Evolutionary conservation across 768 basidiomycete genomes (phyloP).

Genomic region (Gyrodon lividus): DNA sequence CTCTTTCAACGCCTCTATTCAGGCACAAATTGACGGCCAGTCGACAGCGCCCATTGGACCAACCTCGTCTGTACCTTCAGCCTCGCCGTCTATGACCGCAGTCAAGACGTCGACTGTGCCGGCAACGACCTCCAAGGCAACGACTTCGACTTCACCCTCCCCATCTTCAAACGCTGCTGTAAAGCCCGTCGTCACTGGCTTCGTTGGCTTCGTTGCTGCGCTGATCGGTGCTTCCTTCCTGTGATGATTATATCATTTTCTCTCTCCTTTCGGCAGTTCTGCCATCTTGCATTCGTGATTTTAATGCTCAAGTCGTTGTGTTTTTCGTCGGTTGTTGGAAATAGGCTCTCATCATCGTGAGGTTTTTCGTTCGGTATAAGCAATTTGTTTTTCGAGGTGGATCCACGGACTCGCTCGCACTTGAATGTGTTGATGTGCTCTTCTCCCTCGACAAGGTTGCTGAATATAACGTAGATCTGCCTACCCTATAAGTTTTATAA

Average conservation of each 20-base stretch:
- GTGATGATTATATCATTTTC: slow-evolving; percentile 4
- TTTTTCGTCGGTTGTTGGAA: too few relatives aligned
- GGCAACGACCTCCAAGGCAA: neutral
- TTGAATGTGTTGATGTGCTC: neutral
- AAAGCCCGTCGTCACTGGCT: slow-evolving; percentile 23
- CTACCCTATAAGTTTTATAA: neutral
- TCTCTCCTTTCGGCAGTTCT: neutral
- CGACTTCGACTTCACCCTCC: neutral
- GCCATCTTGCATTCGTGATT: too few relatives aligned
- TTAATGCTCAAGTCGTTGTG: neutral
- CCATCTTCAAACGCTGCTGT: slow-evolving; percentile 18
- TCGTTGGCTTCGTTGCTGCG: slow-evolving; percentile 20
- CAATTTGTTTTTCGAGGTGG: neutral
- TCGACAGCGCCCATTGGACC: slow-evolving; percentile 55
- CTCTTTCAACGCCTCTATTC: slow-evolving; percentile 53
- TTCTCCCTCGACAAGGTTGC: slow-evolving; percentile 6
- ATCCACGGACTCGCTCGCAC: neutral
- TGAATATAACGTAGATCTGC: slow-evolving; percentile 6
- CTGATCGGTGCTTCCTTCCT: slow-evolving; percentile 24
- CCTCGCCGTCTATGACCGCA: neutral
- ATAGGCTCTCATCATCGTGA: too few relatives aligned
- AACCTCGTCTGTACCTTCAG: slow-evolving; percentile 12
- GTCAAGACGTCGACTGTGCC: neutral
- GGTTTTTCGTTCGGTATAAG: neutral
- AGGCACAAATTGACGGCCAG: slow-evolving; percentile 60